A percentile compares a stretch with the other conserved stretches of the same genome.
Evolutionary conservation across 176 grass and related monocot species (phyloP).

Genomic region (Aegilops tauschii): DNA sequence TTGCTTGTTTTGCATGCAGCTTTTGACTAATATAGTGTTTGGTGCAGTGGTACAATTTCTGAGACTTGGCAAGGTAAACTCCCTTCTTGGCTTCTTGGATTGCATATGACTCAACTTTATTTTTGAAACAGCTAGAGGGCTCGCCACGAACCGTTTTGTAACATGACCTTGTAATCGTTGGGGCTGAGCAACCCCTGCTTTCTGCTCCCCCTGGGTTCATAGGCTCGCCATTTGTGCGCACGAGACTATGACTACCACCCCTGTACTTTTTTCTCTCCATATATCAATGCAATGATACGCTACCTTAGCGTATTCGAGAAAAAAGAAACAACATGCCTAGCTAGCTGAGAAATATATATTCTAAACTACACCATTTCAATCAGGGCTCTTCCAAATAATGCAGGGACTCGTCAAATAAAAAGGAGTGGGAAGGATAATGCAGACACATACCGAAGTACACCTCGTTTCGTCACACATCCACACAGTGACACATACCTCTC

Average conservation of each 20-base stretch:
- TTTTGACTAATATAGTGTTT: constrained; percentile 11
- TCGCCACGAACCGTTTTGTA: too few species aligned
- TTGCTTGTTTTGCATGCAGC: constrained; percentile 1
- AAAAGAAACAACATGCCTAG: neutral
- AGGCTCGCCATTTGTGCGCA: too few species aligned
- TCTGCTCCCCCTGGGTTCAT: too few species aligned
- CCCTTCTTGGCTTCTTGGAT: neutral
- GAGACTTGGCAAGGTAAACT: constrained; percentile 7
- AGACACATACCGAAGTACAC: neutral
- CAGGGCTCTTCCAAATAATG: neutral
- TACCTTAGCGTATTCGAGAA: too few species aligned
- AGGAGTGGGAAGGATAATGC: neutral
- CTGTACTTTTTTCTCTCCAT: too few species aligned
- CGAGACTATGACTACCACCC: too few species aligned
- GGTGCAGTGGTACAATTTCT: neutral
- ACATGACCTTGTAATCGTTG: too few species aligned
- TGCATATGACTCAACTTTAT: neutral
- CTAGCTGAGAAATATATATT: neutral
- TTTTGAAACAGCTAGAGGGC: neutral
- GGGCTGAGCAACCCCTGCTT: too few species aligned
- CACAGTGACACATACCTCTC: neutral
- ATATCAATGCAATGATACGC: too few species aligned
- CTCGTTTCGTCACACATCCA: neutral
- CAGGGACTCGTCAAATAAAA: neutral
- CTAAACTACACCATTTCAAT: neutral